Evolutionary conservation across 192 early-diverging fungal species (phyloP), one percentile per base, ranked within the genome.

Genomic region (Backusella psychrophila): DNA sequence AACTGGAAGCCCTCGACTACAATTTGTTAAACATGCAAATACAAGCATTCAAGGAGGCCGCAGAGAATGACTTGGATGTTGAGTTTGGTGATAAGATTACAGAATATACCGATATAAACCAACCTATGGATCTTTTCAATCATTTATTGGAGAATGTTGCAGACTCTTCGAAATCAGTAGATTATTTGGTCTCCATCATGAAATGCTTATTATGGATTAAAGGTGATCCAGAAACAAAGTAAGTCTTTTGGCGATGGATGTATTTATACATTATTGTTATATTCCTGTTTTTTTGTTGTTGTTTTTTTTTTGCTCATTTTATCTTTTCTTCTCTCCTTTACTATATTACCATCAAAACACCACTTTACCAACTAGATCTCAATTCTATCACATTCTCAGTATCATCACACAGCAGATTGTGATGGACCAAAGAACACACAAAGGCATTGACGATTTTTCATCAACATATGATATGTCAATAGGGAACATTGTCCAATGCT

Each of bases 341-440:
- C n/a, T 63, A 9, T 5, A 3, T 67, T 8, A 3, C 33, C 31
- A 33, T 33, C 31, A 33, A 33, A 33, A 33, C 29, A 59, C 33
- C 65, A 33, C 33, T 33, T 33, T 33, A 33, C 0, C 53, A 29
- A 15, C 38, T 77, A 92, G 90, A 75, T 87, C 88, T 3, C 86
- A 91, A 26, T 95, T 93, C 76, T 90, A 90, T 74, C 92, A 93
- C 74, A 84, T 94, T 17, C 88, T 95, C 39, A 90, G 91, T 76
- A 86, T 89, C n/a, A 85, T 93, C 14, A 86, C 92, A 19, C 88
- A 91, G 5, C 91, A 95, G 65, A 86, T 94, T 15, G 94, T 95
- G 15, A 86, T 93, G 80, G 94, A 95, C 74, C 85, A 91, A n/a
- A 86, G 88, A 39, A 82, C 82, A 0, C 74, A 79, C n/a, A 79